Percentiles rank a stretch among this genome's conserved stretches.
Evolutionary conservation across 2,329 filamentous ascomycete species (phyloP).

Genomic region (Arthrobotrys sinensis): DNA sequence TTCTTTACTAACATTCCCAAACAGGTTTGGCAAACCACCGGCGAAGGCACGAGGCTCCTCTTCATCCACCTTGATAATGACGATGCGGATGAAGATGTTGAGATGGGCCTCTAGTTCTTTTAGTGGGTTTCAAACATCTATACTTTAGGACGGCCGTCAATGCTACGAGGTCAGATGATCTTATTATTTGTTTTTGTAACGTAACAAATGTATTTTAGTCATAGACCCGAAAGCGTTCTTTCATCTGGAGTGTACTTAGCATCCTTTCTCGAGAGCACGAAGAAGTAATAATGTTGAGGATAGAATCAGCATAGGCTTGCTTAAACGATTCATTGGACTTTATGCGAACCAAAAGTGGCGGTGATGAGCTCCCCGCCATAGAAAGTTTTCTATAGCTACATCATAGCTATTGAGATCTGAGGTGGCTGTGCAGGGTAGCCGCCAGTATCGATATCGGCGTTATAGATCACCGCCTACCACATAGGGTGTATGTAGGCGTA

Average conservation of each 20-base stretch:
- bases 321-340: constrained; percentile 21
- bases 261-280: constrained; percentile 38
- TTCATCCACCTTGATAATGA: constrained; percentile 77
- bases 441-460: constrained; percentile 12
- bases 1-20: constrained; percentile 67
- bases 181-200: constrained; percentile 34
- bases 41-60: constrained; percentile 78
- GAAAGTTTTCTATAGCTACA: background rate
- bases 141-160: constrained; percentile 16
- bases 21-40: constrained; percentile 84
- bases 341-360: constrained; percentile 15
- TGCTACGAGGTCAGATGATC: constrained; percentile 23
- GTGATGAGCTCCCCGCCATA: constrained; percentile 23
- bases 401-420: background rate
- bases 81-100: constrained; percentile 67
- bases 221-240: constrained; percentile 50
- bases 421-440: constrained; percentile 27
- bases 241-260: constrained; percentile 38
- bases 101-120: constrained; percentile 45
- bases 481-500: constrained; percentile 25
- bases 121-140: constrained; percentile 8
- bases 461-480: constrained; percentile 21
- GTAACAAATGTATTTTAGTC: constrained; percentile 52
- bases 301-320: constrained; percentile 29
- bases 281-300: constrained; percentile 31